phyloP scores from a whole-genome alignment of 73 alveolate genomes.

The Paramecium sonneborni region DNA sequence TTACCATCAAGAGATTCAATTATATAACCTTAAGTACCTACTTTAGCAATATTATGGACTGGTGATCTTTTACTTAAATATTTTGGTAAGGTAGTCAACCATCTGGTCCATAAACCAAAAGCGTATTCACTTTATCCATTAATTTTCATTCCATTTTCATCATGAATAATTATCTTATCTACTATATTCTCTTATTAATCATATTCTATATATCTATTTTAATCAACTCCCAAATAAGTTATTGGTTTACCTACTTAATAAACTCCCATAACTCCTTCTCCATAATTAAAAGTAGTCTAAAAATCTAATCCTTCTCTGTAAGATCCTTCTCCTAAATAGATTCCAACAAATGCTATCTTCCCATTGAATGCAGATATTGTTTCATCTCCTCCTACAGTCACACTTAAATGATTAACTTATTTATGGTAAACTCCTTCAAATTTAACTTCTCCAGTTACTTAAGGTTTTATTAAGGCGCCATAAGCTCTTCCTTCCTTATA shows the following conservation, averaged over 20 bases:
- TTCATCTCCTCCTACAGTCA: constrained; percentile 36
- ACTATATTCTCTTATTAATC: not conserved
- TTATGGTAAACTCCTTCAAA: constrained; percentile 7
- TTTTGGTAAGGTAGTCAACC: constrained; percentile 38
- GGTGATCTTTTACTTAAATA: constrained; percentile 3
- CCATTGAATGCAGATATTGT: constrained; percentile 18
- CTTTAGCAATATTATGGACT: constrained; percentile 26
- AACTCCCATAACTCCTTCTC: not conserved
- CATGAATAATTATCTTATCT: not conserved
- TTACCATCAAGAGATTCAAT: constrained; percentile 30
- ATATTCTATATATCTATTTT: not conserved
- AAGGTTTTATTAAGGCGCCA: constrained; percentile 45
- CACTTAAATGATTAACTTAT: not conserved
- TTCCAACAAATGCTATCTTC: constrained; percentile 23
- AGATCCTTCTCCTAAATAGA: constrained; percentile 2
- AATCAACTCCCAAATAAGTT: not conserved
- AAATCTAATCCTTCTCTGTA: not conserved
- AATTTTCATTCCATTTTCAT: constrained; percentile 25
- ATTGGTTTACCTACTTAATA: constrained; percentile 29
- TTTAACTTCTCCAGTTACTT: not conserved
- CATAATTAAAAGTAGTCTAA: not conserved
- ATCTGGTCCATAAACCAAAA: constrained; percentile 40
- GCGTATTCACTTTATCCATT: constrained; percentile 48
- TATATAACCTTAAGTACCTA: constrained; percentile 22
- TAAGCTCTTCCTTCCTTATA: not conserved